Percentiles rank a stretch among this genome's conserved stretches.
Evolutionary conservation across 2,329 filamentous ascomycete species (phyloP).

Genomic region (Xylariaceae sp.): DNA sequence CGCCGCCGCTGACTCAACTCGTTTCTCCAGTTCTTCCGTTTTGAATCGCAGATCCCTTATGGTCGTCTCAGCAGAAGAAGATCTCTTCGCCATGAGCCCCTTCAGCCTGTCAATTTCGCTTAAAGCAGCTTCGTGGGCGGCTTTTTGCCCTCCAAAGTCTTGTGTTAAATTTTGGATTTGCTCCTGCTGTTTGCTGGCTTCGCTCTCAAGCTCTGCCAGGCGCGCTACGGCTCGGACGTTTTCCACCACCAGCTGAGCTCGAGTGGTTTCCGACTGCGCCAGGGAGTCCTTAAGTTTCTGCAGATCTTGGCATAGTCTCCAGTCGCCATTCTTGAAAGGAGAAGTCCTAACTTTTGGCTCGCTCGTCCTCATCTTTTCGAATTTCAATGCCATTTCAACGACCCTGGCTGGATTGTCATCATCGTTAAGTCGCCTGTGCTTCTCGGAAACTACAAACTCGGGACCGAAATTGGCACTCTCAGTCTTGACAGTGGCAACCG

Average conservation of each 20-base stretch:
- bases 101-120: neutral
- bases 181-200: neutral
- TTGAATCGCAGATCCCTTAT: neutral
- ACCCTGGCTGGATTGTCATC: neutral
- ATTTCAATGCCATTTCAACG: neutral
- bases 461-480: neutral
- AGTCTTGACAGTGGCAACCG: neutral
- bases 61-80: neutral
- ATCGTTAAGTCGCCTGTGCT: neutral
- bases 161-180: neutral
- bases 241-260: neutral
- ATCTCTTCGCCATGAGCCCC: neutral
- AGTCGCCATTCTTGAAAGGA: neutral
- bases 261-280: neutral
- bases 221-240: neutral
- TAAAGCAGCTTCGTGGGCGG: neutral
- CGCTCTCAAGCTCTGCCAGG: neutral
- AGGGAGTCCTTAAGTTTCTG: neutral
- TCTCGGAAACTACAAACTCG: neutral
- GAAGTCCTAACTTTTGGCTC: neutral
- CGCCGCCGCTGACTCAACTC: neutral
- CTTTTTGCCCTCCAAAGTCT: neutral
- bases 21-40: neutral
- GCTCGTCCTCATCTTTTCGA: neutral
- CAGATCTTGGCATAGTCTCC: neutral